phyloP scores from a whole-genome alignment of 2,329 filamentous ascomycete genomes.

The Elsinoe perseae region DNA sequence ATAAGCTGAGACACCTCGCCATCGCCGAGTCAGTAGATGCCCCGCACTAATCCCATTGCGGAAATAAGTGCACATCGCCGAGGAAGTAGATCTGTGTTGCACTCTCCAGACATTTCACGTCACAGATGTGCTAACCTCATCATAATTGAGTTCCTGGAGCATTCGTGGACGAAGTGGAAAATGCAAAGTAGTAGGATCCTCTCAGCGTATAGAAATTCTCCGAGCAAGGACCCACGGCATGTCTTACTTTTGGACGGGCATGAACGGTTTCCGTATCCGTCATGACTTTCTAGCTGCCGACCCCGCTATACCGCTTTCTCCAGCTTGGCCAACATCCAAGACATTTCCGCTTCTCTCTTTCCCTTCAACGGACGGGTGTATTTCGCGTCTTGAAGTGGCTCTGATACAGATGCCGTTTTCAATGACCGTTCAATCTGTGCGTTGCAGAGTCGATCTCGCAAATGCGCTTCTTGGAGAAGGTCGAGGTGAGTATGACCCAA shows the following conservation, averaged over 20 bases:
- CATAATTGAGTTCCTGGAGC: too few species aligned
- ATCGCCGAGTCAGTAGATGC: not conserved
- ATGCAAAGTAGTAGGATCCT: too few species aligned
- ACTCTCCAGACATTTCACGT: not conserved
- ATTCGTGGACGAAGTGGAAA: too few species aligned
- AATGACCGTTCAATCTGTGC: not conserved
- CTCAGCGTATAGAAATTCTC: too few species aligned
- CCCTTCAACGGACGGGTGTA: not conserved
- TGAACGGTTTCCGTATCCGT: not conserved
- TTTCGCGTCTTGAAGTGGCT: not conserved
- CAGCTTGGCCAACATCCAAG: constrained; percentile 10
- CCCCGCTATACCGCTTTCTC: constrained; percentile 8
- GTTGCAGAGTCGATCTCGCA: constrained; percentile 5
- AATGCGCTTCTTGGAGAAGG: not conserved
- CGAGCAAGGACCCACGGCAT: not conserved
- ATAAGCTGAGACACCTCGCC: not conserved
- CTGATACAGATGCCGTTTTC: not conserved
- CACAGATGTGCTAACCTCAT: not conserved
- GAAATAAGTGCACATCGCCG: not conserved
- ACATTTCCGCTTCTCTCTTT: not conserved
- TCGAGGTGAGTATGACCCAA: not conserved
- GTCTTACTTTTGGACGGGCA: not conserved
- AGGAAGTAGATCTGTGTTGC: not conserved
- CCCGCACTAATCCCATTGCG: not conserved
- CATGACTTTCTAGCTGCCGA: not conserved